Evolutionary conservation across 2,329 filamentous ascomycete genomes (phyloP), one percentile per base, ranked within the genome.

Genomic region (Apiospora hydei): DNA sequence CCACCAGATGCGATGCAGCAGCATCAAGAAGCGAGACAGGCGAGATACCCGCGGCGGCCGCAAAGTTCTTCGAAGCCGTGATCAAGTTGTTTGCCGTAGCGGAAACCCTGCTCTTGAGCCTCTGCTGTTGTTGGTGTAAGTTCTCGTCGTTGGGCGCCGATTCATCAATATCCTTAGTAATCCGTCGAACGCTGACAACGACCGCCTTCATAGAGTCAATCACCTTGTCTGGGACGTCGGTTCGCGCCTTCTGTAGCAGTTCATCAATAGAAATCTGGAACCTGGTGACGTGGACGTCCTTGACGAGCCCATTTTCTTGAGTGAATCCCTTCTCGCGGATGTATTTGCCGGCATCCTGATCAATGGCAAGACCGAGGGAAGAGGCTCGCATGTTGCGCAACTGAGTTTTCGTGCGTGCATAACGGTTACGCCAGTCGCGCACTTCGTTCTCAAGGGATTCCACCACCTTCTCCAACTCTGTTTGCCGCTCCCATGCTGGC

Each of bases 231-330:
- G 94, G 90, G 70, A 93, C 89, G n/a, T 93, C 90, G 46, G 88
- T 87, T 69, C 95, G 91, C 24, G 95, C 94, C 53, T 88, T 89
- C 75, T 92, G 92, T 47, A 99, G 87, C 51, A 98, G 87, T 78
- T 98, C 96, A 79, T 99, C 96, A 73, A 99, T 93, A 30, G 95
- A 90, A 73, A 98, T 92, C 82, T 99, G 96, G 85, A 98, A 98
- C 79, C 94, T 95, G 69, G 96, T 98, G 75, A 99, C 91, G 80
- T 98, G 93, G 16, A 98, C 89, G 82, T 98, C 96, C 83, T 94
- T 95, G 77, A 99, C 91, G 30, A 96, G 82, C 7, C 96, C 96
- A 72, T 91, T 89, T 16, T 92, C 89, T 49, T 92, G 88, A 30
- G 89, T 88, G 75, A 96, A 92, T 38, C 88, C 90, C 78, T 88